These are phyloP conservation scores for Abrus precatorius DNA, from an alignment of 306 rosid species.

Conservation along the genomic window DNA sequence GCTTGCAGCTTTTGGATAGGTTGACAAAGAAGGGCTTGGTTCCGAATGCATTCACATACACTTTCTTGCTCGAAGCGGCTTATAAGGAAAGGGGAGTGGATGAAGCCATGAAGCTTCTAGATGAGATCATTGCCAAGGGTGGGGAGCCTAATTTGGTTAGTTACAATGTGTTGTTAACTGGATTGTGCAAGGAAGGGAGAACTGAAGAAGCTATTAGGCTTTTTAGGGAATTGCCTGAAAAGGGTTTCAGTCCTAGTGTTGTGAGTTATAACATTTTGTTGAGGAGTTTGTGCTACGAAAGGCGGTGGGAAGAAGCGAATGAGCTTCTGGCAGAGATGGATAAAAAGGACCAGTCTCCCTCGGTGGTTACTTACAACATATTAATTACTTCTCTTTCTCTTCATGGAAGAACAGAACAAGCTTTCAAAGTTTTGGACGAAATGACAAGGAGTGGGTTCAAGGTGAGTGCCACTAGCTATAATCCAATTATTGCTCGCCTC, in stretches of 20 bases:
- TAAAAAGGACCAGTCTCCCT: conserved; percentile 66
- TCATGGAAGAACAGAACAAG: conserved; percentile 79
- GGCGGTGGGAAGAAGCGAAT: conserved; percentile 90
- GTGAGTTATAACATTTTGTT: conserved; percentile 90
- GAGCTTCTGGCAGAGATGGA: conserved; percentile 82
- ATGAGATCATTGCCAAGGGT: conserved; percentile 80
- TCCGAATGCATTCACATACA: conserved; percentile 83
- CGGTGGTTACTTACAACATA: conserved; percentile 78
- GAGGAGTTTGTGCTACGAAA: conserved; percentile 75
- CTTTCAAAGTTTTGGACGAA: conserved; percentile 83
- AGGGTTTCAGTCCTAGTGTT: conserved; percentile 82
- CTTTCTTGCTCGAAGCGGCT: conserved; percentile 84
- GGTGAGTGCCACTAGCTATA: conserved; percentile 83
- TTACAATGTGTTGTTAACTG: conserved; percentile 86
- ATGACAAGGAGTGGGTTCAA: conserved; percentile 69
- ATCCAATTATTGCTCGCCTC: conserved; percentile 77
- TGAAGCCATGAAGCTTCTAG: conserved; percentile 78
- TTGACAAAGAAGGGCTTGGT: conserved; percentile 78
- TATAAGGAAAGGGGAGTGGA: conserved; percentile 89
- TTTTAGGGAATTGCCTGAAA: conserved; percentile 75
- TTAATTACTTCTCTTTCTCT: conserved; percentile 80
- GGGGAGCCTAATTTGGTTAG: conserved; percentile 86
- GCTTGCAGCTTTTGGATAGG: conserved; percentile 78
- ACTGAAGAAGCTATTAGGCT: conserved; percentile 78
- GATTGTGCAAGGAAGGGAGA: conserved; percentile 92